A percentile compares a stretch with the other conserved stretches of the same genome.
Conservation (phyloP, 306 rosid species). For the Sindora glabra region DNA sequence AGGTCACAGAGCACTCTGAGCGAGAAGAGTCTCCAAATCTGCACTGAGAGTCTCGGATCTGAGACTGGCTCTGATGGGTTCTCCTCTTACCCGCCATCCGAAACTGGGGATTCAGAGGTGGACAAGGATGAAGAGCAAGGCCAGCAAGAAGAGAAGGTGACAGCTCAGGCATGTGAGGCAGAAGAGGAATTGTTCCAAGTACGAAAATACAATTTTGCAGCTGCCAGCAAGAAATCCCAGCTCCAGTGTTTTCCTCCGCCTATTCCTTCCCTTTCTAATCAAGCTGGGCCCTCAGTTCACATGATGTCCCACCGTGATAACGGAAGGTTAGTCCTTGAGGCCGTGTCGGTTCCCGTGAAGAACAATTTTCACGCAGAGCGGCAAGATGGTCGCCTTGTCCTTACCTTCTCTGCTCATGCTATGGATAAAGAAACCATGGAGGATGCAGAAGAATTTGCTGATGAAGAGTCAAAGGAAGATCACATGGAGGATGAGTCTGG, state of each 20-base stretch:
- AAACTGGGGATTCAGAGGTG: slow-evolving; percentile 23
- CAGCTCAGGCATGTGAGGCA: background rate
- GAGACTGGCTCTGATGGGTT: slow-evolving; percentile 82
- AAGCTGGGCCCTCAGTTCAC: slow-evolving; percentile 38
- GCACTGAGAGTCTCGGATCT: slow-evolving; percentile 90
- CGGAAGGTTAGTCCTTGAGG: slow-evolving; percentile 70
- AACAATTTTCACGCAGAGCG: slow-evolving; percentile 56
- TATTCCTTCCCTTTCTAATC: slow-evolving; percentile 43
- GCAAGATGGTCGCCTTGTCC: slow-evolving; percentile 73
- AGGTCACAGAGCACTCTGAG: slow-evolving; percentile 45
- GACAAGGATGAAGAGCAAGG: background rate
- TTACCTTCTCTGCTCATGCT: slow-evolving; percentile 30
- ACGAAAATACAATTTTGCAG: slow-evolving; percentile 9
- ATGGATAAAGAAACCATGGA: background rate
- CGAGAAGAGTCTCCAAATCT: slow-evolving; percentile 62
- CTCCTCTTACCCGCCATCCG: slow-evolving; percentile 42
- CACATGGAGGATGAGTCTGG: slow-evolving; percentile 6
- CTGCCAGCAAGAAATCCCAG: slow-evolving; percentile 16
- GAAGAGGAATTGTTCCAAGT: slow-evolving; percentile 22
- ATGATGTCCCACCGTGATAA: slow-evolving; percentile 62
- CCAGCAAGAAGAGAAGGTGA: background rate
- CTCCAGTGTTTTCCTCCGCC: slow-evolving; percentile 65
- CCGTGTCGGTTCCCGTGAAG: slow-evolving; percentile 45
- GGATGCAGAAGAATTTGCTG: slow-evolving; percentile 16
- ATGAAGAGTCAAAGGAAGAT: background rate